These are phyloP conservation scores for Heritiera fomes DNA, from an alignment of 345 rosid species.

Conservation along the genomic window DNA sequence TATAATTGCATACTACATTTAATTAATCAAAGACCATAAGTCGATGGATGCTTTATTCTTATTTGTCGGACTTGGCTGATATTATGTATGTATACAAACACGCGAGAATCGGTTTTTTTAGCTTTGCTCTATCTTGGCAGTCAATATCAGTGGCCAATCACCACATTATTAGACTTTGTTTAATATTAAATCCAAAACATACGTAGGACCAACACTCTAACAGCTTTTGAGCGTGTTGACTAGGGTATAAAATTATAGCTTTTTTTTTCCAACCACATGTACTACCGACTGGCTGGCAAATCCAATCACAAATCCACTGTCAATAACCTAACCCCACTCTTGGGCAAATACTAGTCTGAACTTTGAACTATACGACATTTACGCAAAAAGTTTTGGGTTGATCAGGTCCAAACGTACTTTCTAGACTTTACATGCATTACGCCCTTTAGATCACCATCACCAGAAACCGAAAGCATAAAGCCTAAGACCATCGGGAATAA, in stretches of 20 bases:
- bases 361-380: neutral
- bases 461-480: neutral
- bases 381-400: neutral
- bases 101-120: neutral
- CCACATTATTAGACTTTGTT: neutral
- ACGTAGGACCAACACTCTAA: neutral
- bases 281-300: neutral
- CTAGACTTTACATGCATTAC: neutral
- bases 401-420: neutral
- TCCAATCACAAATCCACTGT: neutral
- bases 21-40: neutral
- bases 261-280: neutral
- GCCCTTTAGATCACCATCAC: neutral
- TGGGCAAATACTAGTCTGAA: too few species aligned
- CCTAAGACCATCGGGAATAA: neutral
- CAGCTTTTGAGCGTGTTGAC: conserved; percentile 6
- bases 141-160: neutral
- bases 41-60: neutral
- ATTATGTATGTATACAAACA: neutral
- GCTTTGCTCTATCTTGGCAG: neutral
- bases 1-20: neutral
- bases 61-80: neutral
- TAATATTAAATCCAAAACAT: neutral
- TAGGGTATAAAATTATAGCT: neutral
- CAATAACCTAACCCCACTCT: neutral